These are phyloP conservation scores for Ophiostoma sp. DNA, from an alignment of 2,329 filamentous ascomycete species.

Conservation along the genomic window DNA sequence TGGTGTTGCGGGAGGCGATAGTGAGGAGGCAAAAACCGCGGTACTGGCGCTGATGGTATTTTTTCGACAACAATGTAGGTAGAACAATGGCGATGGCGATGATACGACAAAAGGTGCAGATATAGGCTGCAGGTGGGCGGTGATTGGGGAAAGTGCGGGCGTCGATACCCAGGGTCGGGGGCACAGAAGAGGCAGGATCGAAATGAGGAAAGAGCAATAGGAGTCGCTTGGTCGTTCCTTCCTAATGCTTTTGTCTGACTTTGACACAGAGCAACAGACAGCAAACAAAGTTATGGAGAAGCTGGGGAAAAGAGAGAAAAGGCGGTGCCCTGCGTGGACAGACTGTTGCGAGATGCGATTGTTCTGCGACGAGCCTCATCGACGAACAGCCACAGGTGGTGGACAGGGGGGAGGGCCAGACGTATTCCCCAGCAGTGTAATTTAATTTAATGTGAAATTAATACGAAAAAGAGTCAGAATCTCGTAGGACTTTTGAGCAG, in stretches of 20 bases:
- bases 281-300: constrained; percentile 11
- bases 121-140: neutral
- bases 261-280: constrained; percentile 9
- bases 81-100: neutral
- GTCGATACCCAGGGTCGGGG: neutral
- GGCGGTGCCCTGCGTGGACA: constrained; percentile 12
- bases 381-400: constrained; percentile 1
- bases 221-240: constrained; percentile 17
- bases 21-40: neutral
- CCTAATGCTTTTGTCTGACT: constrained; percentile 21
- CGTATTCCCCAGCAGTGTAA: neutral
- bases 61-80: neutral
- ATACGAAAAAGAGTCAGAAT: constrained; percentile 9
- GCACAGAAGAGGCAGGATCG: neutral
- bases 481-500: constrained; percentile 15
- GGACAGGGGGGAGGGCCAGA: neutral
- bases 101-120: neutral
- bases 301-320: constrained; percentile 1
- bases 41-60: neutral
- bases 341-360: constrained; percentile 7
- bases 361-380: constrained; percentile 20
- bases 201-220: constrained; percentile 10
- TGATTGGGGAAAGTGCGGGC: neutral
- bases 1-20: neutral
- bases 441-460: neutral